A percentile compares a stretch with the other conserved stretches of the same genome.
Evolutionary conservation across 768 basidiomycete species (phyloP).

Genomic region (Pleurotus eryngii): DNA sequence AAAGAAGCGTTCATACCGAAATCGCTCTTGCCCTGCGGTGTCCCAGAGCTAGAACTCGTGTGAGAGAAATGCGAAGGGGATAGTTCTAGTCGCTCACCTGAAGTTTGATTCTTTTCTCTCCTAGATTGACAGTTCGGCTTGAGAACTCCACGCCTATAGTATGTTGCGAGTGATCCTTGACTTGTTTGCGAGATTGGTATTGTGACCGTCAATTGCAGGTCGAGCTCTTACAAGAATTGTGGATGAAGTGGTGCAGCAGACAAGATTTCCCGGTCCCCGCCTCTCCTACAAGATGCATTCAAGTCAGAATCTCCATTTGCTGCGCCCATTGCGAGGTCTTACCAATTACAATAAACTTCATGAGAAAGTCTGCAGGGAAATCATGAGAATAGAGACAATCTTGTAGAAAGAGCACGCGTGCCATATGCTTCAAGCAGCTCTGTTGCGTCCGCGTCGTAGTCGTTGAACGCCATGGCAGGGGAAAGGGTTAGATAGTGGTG

Average conservation of each 20-base stretch:
- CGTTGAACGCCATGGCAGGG: conserved; percentile 53
- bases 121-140: conserved; percentile 87
- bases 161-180: conserved; percentile 95
- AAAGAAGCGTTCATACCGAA: conserved; percentile 47
- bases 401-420: conserved; percentile 27
- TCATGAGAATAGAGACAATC: conserved; percentile 6
- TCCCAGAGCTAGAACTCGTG: conserved; percentile 78
- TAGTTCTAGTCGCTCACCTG: conserved; percentile 55
- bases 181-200: conserved; percentile 34
- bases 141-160: conserved; percentile 99
- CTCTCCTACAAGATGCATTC: conserved; percentile 58
- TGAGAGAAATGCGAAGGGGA: conserved; percentile 13
- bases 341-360: conserved; percentile 99
- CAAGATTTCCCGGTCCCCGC: conserved; percentile 98
- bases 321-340: conserved; percentile 8
- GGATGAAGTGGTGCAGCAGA: conserved; percentile 92
- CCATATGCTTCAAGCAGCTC: conserved; percentile 95
- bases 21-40: conserved; percentile 94
- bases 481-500: conserved; percentile 13
- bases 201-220: not conserved
- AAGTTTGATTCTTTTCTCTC: conserved; percentile 92
- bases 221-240: conserved; percentile 81
- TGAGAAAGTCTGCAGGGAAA: conserved; percentile 76
- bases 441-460: conserved; percentile 80
- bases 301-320: conserved; percentile 3